Evolutionary conservation across 1,139 yeast species (phyloP), one percentile per base, ranked within the genome.

Genomic region (Magnusiomyces suaveolens): DNA sequence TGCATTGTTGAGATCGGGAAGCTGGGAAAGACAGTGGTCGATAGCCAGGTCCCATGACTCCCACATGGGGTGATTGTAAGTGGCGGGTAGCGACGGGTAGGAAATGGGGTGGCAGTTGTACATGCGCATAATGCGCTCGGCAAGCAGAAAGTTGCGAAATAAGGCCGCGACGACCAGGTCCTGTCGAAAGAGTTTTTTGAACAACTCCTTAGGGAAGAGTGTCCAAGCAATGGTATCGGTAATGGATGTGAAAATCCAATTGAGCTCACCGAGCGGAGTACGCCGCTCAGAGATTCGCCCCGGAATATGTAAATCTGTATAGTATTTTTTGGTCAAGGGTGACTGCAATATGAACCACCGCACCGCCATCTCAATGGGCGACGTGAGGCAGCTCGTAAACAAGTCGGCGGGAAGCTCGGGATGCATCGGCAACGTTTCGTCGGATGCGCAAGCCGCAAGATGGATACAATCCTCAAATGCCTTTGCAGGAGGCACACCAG

Each of bases 211-310:
- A 1, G 95, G 89, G 50, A 94, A 72, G 1, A 92, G 80, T 0
- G 96, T 88, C 97, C 98, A 94, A 3, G 98, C 98, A 58, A 92
- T 92, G 0, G 97, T 92, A 69, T 92, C 99, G 1, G 98, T 92
- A 46, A 92, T 89, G 2, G 98, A 97, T 1, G 97, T 94, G 69
- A 92, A 92, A 41, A 92, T 92, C 97, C 98, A 94, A 66, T 89
- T 89, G 57, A 92, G 76, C 67, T 94, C 98, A 26, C 98, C 99
- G 47, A 92, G 72, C 0, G 98, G 97, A 0, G 98, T 94, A 60
- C 96, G 76, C 64, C 98, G 78, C 66, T 92, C 97, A 1, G 96
- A 86, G 52, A 89, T 73, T 60, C 87, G 84, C 0, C 98, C 98
- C 0, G 97, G 97, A 24, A 89, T 84, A 62, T 80, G 82, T 41